Evolutionary conservation across 805 yeast species (phyloP), one percentile per base, ranked within the genome.

Genomic region (Clavispora asparagi): DNA sequence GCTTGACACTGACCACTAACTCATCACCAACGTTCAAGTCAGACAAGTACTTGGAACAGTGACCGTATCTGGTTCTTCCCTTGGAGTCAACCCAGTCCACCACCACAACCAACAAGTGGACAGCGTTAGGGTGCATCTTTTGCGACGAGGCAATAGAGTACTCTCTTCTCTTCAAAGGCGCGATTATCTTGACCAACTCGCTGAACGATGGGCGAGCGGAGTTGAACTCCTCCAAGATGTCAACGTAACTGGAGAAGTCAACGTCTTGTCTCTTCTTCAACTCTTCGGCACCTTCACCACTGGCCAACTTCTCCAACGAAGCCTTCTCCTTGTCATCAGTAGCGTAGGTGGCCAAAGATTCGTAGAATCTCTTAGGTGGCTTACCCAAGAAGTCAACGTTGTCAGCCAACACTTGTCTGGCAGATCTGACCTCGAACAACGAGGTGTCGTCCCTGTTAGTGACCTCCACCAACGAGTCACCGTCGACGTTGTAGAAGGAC

Each of bases 141-240:
- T 92, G 98, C 27, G 97, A 91, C 1, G 97, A 91, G 4, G 98
- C 97, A 67, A 92, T 92, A 12, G 97, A 92, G 67, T 92, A 92
- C 70, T 92, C 98, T 75, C 98, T 87, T 75, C 98, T 85, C 76
- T 92, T 92, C 63, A 91, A 77, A 14, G 96, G 91, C 19, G 95
- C 81, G 53, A 92, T 78, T 47, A 92, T 68, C 56, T 77, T 77
- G 31, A 85, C 80, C 57, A 92, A 76, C 23, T 87, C 89, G 46
- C 73, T 76, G 47, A 85, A 71, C 4, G 81, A 58, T 25, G 97
- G 97, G 65, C 83, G 82, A 23, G 92, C 96, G 47, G 91, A 82
- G 56, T 79, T 74, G 77, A 87, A 92, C 61, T 85, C 80, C 55
- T 79, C 80, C 55, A 91, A 77, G 50, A 91, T 77, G 64, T 92